A percentile compares a stretch with the other conserved stretches of the same genome.
These are phyloP conservation scores for Berkeleyomyces rouxiae DNA, from an alignment of 2,329 filamentous ascomycete species.

Conservation along the genomic window DNA sequence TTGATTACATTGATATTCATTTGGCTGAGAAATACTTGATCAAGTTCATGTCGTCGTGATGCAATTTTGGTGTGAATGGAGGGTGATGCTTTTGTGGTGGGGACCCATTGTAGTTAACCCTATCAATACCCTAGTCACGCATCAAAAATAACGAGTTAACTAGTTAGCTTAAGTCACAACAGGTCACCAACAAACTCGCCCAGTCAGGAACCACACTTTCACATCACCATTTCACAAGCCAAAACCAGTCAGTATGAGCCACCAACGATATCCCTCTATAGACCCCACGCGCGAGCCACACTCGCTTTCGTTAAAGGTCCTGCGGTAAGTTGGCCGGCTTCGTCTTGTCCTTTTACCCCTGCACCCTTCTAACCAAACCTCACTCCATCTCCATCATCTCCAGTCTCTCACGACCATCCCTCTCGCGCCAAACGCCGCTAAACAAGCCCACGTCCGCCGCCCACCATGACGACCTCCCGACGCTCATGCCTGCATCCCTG, in stretches of 20 bases:
- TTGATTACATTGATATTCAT: no score
- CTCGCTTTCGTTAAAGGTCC: conserved; percentile 61
- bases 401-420: conserved; percentile 68
- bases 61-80: no score
- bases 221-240: not conserved
- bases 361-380: not conserved
- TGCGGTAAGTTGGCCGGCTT: conserved; percentile 32
- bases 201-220: not conserved
- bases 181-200: not conserved
- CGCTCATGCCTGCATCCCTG: conserved; percentile 4
- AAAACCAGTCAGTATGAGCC: conserved; percentile 31
- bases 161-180: not conserved
- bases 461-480: conserved; percentile 18
- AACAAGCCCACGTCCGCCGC: conserved; percentile 24
- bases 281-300: conserved; percentile 57
- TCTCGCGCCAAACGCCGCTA: conserved; percentile 50
- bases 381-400: not conserved
- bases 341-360: not conserved
- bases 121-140: not conserved
- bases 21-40: no score
- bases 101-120: no score
- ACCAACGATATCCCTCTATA: conserved; percentile 40
- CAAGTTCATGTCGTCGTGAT: no score
- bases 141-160: not conserved
- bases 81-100: no score